Evolutionary conservation across 2,329 filamentous ascomycete genomes (phyloP).

Genomic region (Parastagonospora avenae): DNA sequence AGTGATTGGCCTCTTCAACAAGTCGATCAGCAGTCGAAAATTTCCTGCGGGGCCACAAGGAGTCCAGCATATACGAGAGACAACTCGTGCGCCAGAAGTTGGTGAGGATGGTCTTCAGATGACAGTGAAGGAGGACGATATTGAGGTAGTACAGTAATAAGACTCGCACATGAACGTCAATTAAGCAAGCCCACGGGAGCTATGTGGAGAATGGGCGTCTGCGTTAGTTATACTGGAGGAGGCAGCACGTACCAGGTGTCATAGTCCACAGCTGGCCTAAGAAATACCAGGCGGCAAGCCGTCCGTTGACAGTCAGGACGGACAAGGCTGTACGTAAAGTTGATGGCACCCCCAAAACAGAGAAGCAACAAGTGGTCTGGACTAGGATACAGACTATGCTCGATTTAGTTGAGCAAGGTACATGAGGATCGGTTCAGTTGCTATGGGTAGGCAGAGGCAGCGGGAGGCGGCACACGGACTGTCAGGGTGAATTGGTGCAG

Average conservation of each 20-base stretch:
- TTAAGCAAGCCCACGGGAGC: constrained; percentile 25
- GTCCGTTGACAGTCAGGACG: constrained; percentile 25
- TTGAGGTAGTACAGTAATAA: constrained; percentile 8
- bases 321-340: constrained; percentile 35
- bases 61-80: background rate
- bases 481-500: constrained; percentile 26
- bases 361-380: constrained; percentile 27
- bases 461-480: constrained; percentile 27
- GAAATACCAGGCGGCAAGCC: constrained; percentile 32
- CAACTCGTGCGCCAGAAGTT: background rate
- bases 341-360: constrained; percentile 30
- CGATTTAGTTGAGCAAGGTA: constrained; percentile 19
- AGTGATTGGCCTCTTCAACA: constrained; percentile 33
- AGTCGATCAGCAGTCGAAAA: constrained; percentile 33
- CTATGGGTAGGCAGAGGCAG: constrained; percentile 35
- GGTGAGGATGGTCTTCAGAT: background rate
- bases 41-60: constrained; percentile 15
- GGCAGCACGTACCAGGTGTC: constrained; percentile 44
- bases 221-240: constrained; percentile 28
- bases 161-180: constrained; percentile 1
- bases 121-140: constrained; percentile 14
- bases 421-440: constrained; percentile 27
- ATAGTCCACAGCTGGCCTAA: constrained; percentile 26
- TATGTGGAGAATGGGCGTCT: constrained; percentile 35
- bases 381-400: constrained; percentile 29